These are phyloP conservation scores for Hypoxylon rubiginosum DNA, from an alignment of 2,329 filamentous ascomycete species.

Conservation along the genomic window DNA sequence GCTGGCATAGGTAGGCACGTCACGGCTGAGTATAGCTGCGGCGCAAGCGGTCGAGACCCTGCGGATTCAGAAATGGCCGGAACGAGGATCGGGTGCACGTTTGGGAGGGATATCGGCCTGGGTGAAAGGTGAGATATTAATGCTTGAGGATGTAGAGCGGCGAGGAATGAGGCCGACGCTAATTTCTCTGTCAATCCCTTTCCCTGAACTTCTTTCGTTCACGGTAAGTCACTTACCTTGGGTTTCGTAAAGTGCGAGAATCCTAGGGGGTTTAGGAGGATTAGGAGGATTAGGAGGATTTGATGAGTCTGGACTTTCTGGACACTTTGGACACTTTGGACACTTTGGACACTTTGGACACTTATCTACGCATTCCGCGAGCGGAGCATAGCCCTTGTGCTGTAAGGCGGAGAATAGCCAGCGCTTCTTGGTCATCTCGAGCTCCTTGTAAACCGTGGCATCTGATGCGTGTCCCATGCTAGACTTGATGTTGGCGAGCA, in stretches of 20 bases:
- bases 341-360: constrained; percentile 33
- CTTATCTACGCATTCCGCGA: constrained; percentile 30
- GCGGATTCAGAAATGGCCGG: constrained; percentile 50
- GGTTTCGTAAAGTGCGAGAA: constrained; percentile 66
- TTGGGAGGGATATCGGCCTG: constrained; percentile 58
- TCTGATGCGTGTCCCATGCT: constrained; percentile 61
- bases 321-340: too few species aligned
- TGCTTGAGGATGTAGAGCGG: constrained; percentile 57
- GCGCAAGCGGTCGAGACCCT: constrained; percentile 55
- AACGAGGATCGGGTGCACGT: constrained; percentile 51
- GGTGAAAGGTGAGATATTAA: constrained; percentile 63
- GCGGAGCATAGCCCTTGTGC: constrained; percentile 56
- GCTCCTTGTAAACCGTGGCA: constrained; percentile 62
- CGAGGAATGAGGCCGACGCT: constrained; percentile 66
- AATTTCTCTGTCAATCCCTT: constrained; percentile 51
- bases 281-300: constrained; percentile 50
- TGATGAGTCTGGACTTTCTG: constrained; percentile 36
- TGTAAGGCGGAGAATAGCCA: constrained; percentile 73
- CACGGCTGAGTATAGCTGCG: constrained; percentile 62
- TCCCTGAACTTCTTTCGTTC: constrained; percentile 33
- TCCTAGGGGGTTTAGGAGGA: constrained; percentile 52
- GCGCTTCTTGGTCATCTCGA: constrained; percentile 68
- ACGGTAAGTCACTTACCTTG: constrained; percentile 56
- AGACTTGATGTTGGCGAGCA: constrained; percentile 68
- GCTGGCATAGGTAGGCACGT: constrained; percentile 69